Percentiles rank a stretch among this genome's conserved stretches.
These are phyloP conservation scores for Blastobotrys peoriensis DNA, from an alignment of 805 yeast genomes.

Conservation along the genomic window DNA sequence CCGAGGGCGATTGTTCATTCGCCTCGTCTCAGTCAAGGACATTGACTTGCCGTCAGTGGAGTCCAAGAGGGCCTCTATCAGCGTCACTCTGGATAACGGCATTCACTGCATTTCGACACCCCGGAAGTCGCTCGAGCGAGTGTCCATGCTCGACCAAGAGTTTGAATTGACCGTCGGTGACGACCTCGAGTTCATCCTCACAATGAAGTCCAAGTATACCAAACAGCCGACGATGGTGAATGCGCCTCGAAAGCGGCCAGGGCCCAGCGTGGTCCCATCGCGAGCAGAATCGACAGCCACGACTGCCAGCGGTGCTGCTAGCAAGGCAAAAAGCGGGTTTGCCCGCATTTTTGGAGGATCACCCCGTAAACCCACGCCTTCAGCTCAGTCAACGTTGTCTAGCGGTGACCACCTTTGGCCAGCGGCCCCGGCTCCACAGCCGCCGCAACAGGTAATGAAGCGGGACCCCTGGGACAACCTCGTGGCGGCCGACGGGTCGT, in stretches of 20 bases:
- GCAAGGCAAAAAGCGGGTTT: conserved; percentile 2
- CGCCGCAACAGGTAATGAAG: background rate
- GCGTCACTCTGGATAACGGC: conserved; percentile 62
- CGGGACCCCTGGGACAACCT: conserved; percentile 47
- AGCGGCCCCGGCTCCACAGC: background rate
- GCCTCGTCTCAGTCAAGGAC: conserved; percentile 22
- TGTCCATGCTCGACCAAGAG: conserved; percentile 54
- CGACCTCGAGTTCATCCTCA: conserved; percentile 57
- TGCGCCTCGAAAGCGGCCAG: background rate
- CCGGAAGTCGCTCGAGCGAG: conserved; percentile 30
- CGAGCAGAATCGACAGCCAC: background rate
- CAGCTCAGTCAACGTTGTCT: background rate
- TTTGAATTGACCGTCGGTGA: conserved; percentile 68
- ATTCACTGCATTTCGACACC: conserved; percentile 69
- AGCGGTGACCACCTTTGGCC: background rate
- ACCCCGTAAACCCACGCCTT: conserved; percentile 6
- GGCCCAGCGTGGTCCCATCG: background rate
- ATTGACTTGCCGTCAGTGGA: conserved; percentile 40
- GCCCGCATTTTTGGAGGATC: conserved; percentile 1
- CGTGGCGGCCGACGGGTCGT: conserved; percentile 83
- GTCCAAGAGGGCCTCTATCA: conserved; percentile 37
- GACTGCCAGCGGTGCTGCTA: background rate
- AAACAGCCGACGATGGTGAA: conserved; percentile 18
- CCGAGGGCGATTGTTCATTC: conserved; percentile 22
- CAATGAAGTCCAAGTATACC: conserved; percentile 60